phyloP scores from a whole-genome alignment of 768 basidiomycete species.

The Termitomyces heimii region DNA sequence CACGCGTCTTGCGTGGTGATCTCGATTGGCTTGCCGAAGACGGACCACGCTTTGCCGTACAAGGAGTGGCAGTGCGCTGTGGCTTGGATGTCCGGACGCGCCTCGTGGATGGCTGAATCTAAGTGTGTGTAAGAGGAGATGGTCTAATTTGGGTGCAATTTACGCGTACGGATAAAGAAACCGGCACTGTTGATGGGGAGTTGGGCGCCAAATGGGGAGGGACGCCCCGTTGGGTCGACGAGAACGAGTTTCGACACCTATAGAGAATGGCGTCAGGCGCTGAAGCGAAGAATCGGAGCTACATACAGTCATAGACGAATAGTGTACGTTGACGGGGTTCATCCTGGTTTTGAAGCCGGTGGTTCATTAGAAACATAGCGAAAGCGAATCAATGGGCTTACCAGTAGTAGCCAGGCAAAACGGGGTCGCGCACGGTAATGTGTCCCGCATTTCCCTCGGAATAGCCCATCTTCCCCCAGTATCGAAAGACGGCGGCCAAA shows the following conservation, averaged over 20 bases:
- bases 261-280: background rate
- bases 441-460: slow-evolving; percentile 46
- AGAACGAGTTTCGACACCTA: slow-evolving; percentile 23
- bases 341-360: slow-evolving; percentile 13
- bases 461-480: slow-evolving; percentile 34
- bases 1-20: slow-evolving; percentile 40
- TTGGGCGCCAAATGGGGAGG: slow-evolving; percentile 21
- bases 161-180: slow-evolving; percentile 18
- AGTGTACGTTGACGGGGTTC: slow-evolving; percentile 22
- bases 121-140: background rate
- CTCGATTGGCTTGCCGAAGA: slow-evolving; percentile 36
- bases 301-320: slow-evolving; percentile 20
- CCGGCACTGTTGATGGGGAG: slow-evolving; percentile 22
- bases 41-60: slow-evolving; percentile 43
- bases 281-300: background rate
- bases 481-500: slow-evolving; percentile 21
- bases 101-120: slow-evolving; percentile 37
- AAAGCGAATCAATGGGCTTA: background rate
- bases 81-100: slow-evolving; percentile 42
- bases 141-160: background rate
- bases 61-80: slow-evolving; percentile 44
- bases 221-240: slow-evolving; percentile 19
- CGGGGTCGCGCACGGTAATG: slow-evolving; percentile 39
- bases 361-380: background rate
- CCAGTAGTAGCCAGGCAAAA: slow-evolving; percentile 22